Base-by-base conservation (phyloP, 805 yeast genomes). In the Candida cerambycidarum region DNA sequence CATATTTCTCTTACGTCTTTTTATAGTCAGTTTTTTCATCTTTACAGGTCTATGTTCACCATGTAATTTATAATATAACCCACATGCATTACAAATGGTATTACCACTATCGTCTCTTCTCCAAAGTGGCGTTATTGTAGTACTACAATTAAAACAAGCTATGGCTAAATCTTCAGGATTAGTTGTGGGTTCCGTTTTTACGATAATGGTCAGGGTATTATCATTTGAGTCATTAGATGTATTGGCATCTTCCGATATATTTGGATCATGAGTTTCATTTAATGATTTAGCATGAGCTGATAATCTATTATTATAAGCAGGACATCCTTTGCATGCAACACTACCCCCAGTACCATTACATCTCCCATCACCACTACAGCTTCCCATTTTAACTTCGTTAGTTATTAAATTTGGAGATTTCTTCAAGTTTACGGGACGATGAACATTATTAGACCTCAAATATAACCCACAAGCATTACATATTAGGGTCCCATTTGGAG, bases 301-400 rank as follows among this genome's bases (percentile, higher is more conserved):
- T 17, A 79, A 72, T 47, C 95, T 72, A 61, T 86, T 88, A 58
- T 87, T 86, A 57, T 61, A 85, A 4, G 93, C 87, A 1, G 95
- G 93, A 57, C 96, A 87, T 2, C 90, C 89, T 48, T 78, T 72
- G 61, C 96, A 87, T 3, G 88, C 88, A 5, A 73, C 73, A 2
- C 89, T 63, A 1, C 96, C 96, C 5, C 96, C 96, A 3, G 90
- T 86, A 2, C 96, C 96, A 55, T 87, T 86, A 61, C 96, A 87
- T 45, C 80, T 73, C 4, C 95, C 89, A 50, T 81, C 83, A 2
- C 90, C 90, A 27, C 80, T 76, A 53, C 90, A 84, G 4, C 82
- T 70, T 2, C 89, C 89, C 30, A 58, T 66, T 21, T 67, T 64
- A n/a, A 50, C 57, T 30, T 64, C 59, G 10, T 64, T 55, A 3